A percentile compares a stretch with the other conserved stretches of the same genome.
These are phyloP conservation scores for Diophrys sp. DNA, from an alignment of 73 alveolate genomes.

Conservation along the genomic window DNA sequence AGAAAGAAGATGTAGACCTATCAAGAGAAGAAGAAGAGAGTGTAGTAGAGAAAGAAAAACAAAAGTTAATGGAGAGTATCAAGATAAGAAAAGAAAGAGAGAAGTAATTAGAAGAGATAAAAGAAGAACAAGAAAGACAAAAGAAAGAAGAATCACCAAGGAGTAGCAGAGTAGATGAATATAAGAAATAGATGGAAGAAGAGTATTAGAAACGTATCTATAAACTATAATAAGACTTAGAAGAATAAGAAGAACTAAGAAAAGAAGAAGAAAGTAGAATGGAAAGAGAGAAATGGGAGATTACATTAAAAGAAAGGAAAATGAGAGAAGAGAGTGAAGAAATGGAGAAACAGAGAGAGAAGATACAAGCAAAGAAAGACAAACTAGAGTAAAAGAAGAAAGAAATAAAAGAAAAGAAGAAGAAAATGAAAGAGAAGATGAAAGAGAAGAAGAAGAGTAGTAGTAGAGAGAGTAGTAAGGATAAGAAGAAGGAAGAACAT, in stretches of 20 bases:
- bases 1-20: neutral
- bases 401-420: neutral
- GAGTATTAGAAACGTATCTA: no score
- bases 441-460: neutral
- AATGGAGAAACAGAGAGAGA: no score
- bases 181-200: neutral
- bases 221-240: no score
- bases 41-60: neutral
- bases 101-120: neutral
- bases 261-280: no score
- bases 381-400: no score
- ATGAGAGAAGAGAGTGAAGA: no score
- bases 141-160: neutral
- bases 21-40: neutral
- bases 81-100: neutral
- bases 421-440: neutral
- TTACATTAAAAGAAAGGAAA: no score
- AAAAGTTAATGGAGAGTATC: neutral
- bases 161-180: neutral
- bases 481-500: neutral
- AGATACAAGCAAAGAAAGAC: no score
- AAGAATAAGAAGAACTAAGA: no score
- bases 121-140: no score
- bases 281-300: no score
- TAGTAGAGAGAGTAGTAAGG: neutral